Conservation (phyloP, 768 basidiomycete species). For the Russula dissimulans region DNA sequence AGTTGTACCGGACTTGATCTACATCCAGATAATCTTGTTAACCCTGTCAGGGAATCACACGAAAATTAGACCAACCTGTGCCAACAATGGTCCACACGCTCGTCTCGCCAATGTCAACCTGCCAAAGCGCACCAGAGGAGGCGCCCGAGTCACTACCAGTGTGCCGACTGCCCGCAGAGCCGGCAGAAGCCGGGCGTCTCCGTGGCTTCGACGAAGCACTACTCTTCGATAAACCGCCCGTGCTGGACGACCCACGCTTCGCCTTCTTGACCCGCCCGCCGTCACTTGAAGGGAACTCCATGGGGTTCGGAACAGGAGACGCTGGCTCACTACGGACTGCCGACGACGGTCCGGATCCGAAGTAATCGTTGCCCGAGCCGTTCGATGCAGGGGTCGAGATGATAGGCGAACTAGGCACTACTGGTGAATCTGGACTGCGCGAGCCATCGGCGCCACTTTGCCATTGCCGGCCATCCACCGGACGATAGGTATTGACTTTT, state of each 20-base stretch:
- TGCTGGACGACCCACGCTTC: conserved; percentile 69
- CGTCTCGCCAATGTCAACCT: conserved; percentile 86
- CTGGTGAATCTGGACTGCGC: conserved; percentile 40
- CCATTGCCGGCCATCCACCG: conserved; percentile 78
- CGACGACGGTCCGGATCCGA: conserved; percentile 33
- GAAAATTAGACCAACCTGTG: conserved; percentile 47
- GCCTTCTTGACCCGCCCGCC: conserved; percentile 76
- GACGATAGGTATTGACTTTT: conserved; percentile 85
- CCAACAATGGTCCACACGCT: conserved; percentile 94
- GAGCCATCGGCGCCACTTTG: conserved; percentile 16
- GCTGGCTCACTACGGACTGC: conserved; percentile 57
- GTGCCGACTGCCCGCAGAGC: conserved; percentile 38
- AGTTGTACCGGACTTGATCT: conserved; percentile 91
- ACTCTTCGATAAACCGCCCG: conserved; percentile 47
- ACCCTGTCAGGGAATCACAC: conserved; percentile 18
- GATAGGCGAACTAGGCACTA: conserved; percentile 61
- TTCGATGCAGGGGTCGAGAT: conserved; percentile 50
- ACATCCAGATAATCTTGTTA: conserved; percentile 8
- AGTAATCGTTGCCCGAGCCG: conserved; percentile 52
- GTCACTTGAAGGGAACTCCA: conserved; percentile 69
- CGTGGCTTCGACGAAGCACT: conserved; percentile 48
- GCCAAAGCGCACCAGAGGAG: conserved; percentile 75
- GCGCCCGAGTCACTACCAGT: conserved; percentile 61
- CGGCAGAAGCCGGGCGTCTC: conserved; percentile 66
- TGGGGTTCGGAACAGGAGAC: conserved; percentile 43